These are phyloP conservation scores for Ilex aquifolium DNA, from an alignment of 257 asterid species.

Conservation along the genomic window DNA sequence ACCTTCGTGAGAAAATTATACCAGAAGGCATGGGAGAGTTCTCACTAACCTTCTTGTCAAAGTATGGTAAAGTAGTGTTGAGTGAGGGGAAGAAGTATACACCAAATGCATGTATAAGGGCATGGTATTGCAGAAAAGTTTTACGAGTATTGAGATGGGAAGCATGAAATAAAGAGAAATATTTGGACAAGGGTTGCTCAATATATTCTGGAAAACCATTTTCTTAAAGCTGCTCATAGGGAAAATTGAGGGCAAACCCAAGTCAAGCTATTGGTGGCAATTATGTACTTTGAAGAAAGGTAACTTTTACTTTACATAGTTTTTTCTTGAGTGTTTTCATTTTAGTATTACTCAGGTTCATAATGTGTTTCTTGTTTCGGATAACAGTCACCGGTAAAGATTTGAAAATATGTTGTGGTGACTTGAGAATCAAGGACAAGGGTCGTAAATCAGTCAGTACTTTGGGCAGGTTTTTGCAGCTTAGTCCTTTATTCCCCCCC, in stretches of 20 bases:
- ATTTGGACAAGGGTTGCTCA: no score
- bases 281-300: conserved; percentile 35
- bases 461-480: conserved; percentile 34
- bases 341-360: neutral
- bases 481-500: no score
- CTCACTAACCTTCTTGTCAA: no score
- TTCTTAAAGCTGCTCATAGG: conserved; percentile 14
- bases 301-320: conserved; percentile 22
- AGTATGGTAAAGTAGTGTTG: no score
- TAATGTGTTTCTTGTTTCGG: conserved; percentile 10
- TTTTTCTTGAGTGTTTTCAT: conserved; percentile 3
- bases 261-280: conserved; percentile 26
- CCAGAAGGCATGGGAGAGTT: no score
- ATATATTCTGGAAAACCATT: no score
- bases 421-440: conserved; percentile 33
- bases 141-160: no score
- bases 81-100: no score
- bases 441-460: conserved; percentile 31
- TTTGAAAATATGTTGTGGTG: conserved; percentile 28
- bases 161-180: neutral
- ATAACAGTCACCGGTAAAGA: conserved; percentile 32
- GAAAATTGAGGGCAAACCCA: conserved; percentile 20
- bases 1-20: no score
- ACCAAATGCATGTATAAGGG: no score
- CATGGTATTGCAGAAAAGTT: no score